Evolutionary conservation across 75 land plant species (phyloP).

Genomic region (Chamaecyparis obtusa): DNA sequence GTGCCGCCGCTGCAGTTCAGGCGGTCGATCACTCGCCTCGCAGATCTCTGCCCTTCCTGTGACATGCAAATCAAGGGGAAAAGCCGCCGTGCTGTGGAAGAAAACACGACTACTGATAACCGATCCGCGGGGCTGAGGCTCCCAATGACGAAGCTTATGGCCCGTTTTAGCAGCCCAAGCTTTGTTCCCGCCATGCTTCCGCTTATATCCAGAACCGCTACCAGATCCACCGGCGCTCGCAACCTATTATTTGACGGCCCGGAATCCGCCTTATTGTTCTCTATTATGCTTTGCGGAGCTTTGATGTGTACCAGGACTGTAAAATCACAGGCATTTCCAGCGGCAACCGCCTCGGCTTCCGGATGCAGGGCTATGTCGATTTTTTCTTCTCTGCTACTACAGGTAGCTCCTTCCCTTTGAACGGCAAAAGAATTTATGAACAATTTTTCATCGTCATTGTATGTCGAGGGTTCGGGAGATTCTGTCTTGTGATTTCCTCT

Average conservation of each 20-base stretch:
- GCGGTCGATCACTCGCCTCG: conserved; percentile 21
- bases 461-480: too few species aligned
- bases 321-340: conserved; percentile 33
- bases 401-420: conserved; percentile 5
- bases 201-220: conserved; percentile 32
- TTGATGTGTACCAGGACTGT: conserved; percentile 49
- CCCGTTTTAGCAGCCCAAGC: conserved; percentile 28
- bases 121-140: conserved; percentile 32
- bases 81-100: conserved; percentile 18
- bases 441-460: too few species aligned
- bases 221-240: conserved; percentile 29
- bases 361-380: conserved; percentile 13
- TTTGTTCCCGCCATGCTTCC: conserved; percentile 37
- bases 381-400: not conserved
- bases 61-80: conserved; percentile 30
- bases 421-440: too few species aligned
- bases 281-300: conserved; percentile 29
- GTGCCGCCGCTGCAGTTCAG: conserved; percentile 27
- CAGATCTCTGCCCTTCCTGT: conserved; percentile 23
- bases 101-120: conserved; percentile 28
- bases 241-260: not conserved
- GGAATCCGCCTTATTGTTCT: not conserved
- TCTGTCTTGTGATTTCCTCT: too few species aligned
- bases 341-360: conserved; percentile 44
- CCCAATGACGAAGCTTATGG: conserved; percentile 29